Base-by-base conservation (phyloP, 139 green algal genomes). In the Tetraselmis striata region DNA sequence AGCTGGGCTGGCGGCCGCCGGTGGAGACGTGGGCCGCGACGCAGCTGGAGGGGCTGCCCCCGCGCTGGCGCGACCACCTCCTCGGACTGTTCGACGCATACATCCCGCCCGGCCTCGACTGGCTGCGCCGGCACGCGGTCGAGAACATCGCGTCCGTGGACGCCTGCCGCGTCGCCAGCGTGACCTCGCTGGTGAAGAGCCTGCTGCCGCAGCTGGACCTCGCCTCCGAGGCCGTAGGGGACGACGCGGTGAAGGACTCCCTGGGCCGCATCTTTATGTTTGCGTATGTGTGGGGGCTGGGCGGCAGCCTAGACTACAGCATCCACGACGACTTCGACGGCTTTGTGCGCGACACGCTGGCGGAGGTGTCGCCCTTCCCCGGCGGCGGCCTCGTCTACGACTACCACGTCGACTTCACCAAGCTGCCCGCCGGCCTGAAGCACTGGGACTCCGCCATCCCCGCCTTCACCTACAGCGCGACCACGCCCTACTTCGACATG, bases 401-500 rank as follows among this genome's bases (percentile, higher is more conserved):
- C 88, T 93, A 92, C 83, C 90, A 88, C 29, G 75, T 95, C 30
- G 87, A 94, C 77, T 67, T 77, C 0, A 75, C 59, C 28, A 45
- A 29, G 23, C 23, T 86, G 85, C 30, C 81, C 27, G 67, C 83
- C 0, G 84, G 91, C n/a, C 88, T 95, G n/a, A 81, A 85, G 30
- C 59, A 75, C 25, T 97, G 94, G 94, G 83, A 87, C 2, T 86
- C 94, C 23, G 76, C 85, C 25, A 87, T 97, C 30, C 85, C 88
- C 0, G 28, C 81, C 30, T 97, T 97, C 85, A 83, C 81, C 0
- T 97, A 96, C 88, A 80, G 84, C 84, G 87, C 89, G 31, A 79
- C 85, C n/a, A n/a, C 92, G 81, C 91, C 92, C 1, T 97, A 91
- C 89, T 95, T 94, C 83, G 85, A 95, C 83, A 90, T 96, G 79